These are phyloP conservation scores for Wallemia hederae DNA, from an alignment of 1,284 basidiomycete species.

Conservation along the genomic window DNA sequence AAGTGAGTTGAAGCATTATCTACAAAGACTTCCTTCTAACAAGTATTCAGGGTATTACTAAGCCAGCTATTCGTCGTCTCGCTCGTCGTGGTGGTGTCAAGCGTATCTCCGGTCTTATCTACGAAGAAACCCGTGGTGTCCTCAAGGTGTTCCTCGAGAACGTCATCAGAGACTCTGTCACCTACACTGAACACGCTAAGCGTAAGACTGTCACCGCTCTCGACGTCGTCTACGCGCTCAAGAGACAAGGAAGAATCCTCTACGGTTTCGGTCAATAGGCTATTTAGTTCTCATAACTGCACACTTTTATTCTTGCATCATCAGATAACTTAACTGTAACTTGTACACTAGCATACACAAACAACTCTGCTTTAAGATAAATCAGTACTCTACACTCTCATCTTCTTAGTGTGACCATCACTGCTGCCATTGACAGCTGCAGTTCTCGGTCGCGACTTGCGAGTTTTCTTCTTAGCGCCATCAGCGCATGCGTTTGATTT, in stretches of 20 bases:
- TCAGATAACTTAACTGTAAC: no score
- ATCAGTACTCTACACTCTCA: no score
- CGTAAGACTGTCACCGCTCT: constrained; percentile 12
- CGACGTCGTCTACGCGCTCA: constrained; percentile 58
- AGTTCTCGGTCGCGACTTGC: no score
- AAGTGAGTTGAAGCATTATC: constrained; percentile 18
- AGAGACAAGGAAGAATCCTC: constrained; percentile 61
- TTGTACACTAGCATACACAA: no score
- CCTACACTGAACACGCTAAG: constrained; percentile 1
- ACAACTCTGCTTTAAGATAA: no score
- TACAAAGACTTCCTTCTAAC: constrained; percentile 7
- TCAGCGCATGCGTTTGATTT: no score
- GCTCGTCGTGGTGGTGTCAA: constrained; percentile 86
- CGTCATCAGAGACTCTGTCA: constrained; percentile 58
- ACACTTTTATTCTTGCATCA: neutral
- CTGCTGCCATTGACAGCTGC: no score
- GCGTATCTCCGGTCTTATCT: constrained; percentile 74
- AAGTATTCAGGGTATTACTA: constrained; percentile 32
- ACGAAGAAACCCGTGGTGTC: constrained; percentile 70
- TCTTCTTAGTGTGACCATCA: no score
- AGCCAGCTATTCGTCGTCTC: constrained; percentile 73
- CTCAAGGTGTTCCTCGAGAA: constrained; percentile 36
- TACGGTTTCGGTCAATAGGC: constrained; percentile 47
- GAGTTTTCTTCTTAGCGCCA: no score
- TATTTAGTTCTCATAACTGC: no score